phyloP scores from a whole-genome alignment of 2,329 filamentous ascomycete genomes.

The Pseudogymnoascus sp. region DNA sequence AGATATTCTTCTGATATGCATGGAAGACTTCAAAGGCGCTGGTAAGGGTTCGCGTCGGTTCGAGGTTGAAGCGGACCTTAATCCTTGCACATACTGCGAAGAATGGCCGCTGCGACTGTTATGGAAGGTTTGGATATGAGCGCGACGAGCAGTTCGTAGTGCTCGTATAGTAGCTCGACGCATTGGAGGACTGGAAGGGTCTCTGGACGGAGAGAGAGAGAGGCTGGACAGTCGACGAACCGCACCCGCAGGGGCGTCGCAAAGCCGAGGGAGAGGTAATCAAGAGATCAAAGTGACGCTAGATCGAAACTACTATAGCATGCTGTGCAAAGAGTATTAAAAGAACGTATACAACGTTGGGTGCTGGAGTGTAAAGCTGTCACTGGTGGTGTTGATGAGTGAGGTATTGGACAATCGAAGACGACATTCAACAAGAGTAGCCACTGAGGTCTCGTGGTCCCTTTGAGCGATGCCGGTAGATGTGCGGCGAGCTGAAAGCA shows the following conservation, averaged over 20 bases:
- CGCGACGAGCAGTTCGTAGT: constrained; percentile 61
- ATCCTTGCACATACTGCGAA: constrained; percentile 37
- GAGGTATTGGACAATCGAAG: background rate
- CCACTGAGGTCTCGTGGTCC: constrained; percentile 3
- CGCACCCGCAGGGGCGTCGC: background rate
- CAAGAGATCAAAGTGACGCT: background rate
- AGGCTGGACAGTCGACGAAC: background rate
- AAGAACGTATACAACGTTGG: background rate
- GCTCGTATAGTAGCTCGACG: constrained; percentile 64
- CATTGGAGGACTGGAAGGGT: constrained; percentile 45
- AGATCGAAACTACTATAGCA: background rate
- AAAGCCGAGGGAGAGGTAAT: background rate
- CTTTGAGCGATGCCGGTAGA: background rate
- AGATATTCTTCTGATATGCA: constrained; percentile 65
- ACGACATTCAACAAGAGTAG: background rate
- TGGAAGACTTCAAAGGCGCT: constrained; percentile 44
- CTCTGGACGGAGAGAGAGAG: background rate
- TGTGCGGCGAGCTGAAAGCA: background rate
- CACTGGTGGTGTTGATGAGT: constrained; percentile 2
- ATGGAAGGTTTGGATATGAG: constrained; percentile 52
- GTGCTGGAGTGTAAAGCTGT: background rate
- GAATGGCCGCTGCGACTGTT: constrained; percentile 37
- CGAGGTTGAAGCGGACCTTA: constrained; percentile 38
- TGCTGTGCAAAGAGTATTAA: background rate
- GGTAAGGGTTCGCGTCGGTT: constrained; percentile 29